phyloP scores from a whole-genome alignment of 2,329 filamentous ascomycete genomes.

The Penicillium sp. region DNA sequence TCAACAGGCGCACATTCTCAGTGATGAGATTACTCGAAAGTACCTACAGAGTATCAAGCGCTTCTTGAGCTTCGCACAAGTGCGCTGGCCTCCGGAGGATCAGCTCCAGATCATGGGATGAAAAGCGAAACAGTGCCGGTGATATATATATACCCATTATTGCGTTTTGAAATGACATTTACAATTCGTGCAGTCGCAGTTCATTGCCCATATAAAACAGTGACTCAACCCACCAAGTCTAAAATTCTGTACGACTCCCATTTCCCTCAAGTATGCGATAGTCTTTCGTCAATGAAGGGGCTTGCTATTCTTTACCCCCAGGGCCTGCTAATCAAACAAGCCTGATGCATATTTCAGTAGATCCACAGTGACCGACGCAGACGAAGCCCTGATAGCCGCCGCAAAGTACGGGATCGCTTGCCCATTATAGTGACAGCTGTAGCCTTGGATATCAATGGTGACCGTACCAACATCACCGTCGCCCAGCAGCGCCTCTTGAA shows the following conservation, averaged over 20 bases:
- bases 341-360: slow-evolving; percentile 22
- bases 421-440: slow-evolving; percentile 27
- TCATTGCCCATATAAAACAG: background rate
- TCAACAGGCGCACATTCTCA: slow-evolving; percentile 90
- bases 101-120: slow-evolving; percentile 92
- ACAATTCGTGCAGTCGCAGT: background rate
- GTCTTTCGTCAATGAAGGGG: background rate
- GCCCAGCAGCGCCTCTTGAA: slow-evolving; percentile 18
- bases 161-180: background rate
- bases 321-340: slow-evolving; percentile 1
- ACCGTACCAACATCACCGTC: slow-evolving; percentile 19
- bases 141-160: background rate
- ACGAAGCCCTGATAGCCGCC: slow-evolving; percentile 23
- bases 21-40: slow-evolving; percentile 92
- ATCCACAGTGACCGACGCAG: slow-evolving; percentile 17
- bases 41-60: slow-evolving; percentile 97
- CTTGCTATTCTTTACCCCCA: background rate
- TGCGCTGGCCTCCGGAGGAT: slow-evolving; percentile 92
- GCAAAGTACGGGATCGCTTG: slow-evolving; percentile 27
- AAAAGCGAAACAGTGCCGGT: background rate
- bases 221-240: background rate
- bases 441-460: slow-evolving; percentile 23
- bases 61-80: slow-evolving; percentile 93
- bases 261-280: background rate
- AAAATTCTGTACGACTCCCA: too few species aligned